Base-by-base conservation (phyloP, 176 grass and related monocot species). In the Oryza glumipatula region DNA sequence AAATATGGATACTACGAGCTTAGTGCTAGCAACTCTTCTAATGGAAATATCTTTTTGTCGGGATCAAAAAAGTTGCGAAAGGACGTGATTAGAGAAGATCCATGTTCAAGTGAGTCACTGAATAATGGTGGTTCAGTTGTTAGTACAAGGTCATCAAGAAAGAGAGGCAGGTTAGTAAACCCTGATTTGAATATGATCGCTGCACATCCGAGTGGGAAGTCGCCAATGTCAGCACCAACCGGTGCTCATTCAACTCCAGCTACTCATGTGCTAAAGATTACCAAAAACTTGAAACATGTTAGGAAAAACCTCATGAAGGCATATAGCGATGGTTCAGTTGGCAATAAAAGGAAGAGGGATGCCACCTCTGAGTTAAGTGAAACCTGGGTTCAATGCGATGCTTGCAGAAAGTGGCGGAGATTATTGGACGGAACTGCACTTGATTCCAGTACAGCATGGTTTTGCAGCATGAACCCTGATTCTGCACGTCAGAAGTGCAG, bases 391-490 rank as follows among this genome's bases (percentile, higher is more conserved):
- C 96, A 94, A 72, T 99, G 96, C 86, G 93, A 99, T 90, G 85
- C 88, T 87, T 99, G 96, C 80, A 94, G 67, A 91, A 99, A 99
- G 72, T 96, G 93, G 96, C 87, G 93, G 72, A 92, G 81, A 75
- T 63, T 96, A 68, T 78, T 67, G 9, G 84, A 93, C 26, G 80
- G 73, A 86, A 92, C 82, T 78, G 24, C 46, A 83, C 83, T 93
- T 65, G 83, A 96, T 87, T 67, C 86, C 87, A 86, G 67, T 22
- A 76, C 89, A 35, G 89, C 83, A 74, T 99, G 96, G 96, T 99
- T 99, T 86, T 96, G 96, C 74, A 92, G 77, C 90, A 99, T 99
- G 96, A 98, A 99, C 88, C 72, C 43, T 77, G 93, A 96, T 78
- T 78, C 78, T 66, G 63, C 80, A 76, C 72, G 67, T 70, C 89